Evolutionary conservation across 129 eudicot genomes (phyloP).

Genomic region (Mikania micrantha): DNA sequence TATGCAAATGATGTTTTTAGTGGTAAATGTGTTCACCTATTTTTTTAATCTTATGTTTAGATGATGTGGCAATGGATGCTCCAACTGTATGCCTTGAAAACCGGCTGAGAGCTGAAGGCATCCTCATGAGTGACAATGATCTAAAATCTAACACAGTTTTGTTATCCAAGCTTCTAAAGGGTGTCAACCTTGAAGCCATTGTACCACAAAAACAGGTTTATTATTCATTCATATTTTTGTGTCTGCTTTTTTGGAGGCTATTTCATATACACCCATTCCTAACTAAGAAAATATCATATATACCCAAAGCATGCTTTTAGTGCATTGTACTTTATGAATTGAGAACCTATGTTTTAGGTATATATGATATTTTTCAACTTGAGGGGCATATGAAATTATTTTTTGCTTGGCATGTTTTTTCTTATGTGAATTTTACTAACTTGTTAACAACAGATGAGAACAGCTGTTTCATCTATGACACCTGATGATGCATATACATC

Average conservation of each 20-base stretch:
- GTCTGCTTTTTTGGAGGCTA: neutral
- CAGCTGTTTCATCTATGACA: slow-evolving; percentile 47
- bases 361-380: neutral
- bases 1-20: neutral
- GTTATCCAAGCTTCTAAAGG: slow-evolving; percentile 42
- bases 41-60: slow-evolving; percentile 10
- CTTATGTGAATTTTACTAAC: slow-evolving; percentile 14
- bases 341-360: neutral
- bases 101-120: slow-evolving; percentile 56
- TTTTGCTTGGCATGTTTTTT: neutral
- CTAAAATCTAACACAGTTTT: slow-evolving; percentile 19
- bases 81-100: slow-evolving; percentile 63
- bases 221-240: slow-evolving; percentile 5
- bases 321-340: neutral
- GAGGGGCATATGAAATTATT: neutral
- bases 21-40: neutral
- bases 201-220: slow-evolving; percentile 63
- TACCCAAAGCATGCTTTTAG: neutral
- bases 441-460: slow-evolving; percentile 47
- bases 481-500: slow-evolving; percentile 52
- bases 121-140: slow-evolving; percentile 35
- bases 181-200: slow-evolving; percentile 51
- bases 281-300: neutral
- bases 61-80: slow-evolving; percentile 35
- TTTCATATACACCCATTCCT: neutral